A percentile compares a stretch with the other conserved stretches of the same genome.
phyloP scores from a whole-genome alignment of 1,284 basidiomycete species.

The Sanghuangporus sanghuang region DNA sequence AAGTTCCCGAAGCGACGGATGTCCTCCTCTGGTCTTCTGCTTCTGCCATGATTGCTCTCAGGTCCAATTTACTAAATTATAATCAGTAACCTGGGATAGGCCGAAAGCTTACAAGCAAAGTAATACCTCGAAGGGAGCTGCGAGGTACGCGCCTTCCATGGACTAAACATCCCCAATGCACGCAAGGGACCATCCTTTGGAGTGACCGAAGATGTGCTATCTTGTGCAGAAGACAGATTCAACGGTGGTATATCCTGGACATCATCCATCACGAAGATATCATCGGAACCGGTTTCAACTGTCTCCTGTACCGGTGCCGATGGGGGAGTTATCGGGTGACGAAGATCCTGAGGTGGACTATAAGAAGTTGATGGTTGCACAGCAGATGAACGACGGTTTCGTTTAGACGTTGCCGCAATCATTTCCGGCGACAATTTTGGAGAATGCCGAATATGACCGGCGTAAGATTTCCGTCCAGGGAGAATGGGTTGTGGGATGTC shows the following conservation, averaged over 20 bases:
- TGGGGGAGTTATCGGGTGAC: conserved; percentile 19
- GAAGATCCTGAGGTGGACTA: conserved; percentile 31
- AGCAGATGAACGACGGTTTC: conserved; percentile 17
- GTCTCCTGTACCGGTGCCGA: conserved; percentile 14
- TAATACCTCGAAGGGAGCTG: conserved; percentile 29
- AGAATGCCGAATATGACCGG: conserved; percentile 35
- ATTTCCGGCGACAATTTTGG: conserved; percentile 44
- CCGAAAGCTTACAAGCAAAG: conserved; percentile 35
- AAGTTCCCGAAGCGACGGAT: background rate
- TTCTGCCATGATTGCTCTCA: conserved; percentile 85
- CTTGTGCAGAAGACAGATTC: conserved; percentile 20
- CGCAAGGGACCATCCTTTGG: conserved; percentile 24
- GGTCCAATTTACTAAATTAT: conserved; percentile 50
- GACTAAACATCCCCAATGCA: background rate
- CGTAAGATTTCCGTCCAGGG: conserved; percentile 27
- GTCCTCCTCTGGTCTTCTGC: conserved; percentile 32
- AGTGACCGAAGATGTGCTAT: conserved; percentile 24
- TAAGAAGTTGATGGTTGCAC: conserved; percentile 24
- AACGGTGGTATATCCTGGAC: conserved; percentile 24
- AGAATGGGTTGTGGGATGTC: conserved; percentile 74
- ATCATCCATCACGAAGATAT: conserved; percentile 66
- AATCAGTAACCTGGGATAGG: conserved; percentile 22
- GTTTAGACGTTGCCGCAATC: conserved; percentile 18
- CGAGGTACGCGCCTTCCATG: conserved; percentile 19
- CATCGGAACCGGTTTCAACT: conserved; percentile 31